These are phyloP conservation scores for Bathelium albidoporum DNA, from an alignment of 495 filamentous ascomycete species.

Conservation along the genomic window DNA sequence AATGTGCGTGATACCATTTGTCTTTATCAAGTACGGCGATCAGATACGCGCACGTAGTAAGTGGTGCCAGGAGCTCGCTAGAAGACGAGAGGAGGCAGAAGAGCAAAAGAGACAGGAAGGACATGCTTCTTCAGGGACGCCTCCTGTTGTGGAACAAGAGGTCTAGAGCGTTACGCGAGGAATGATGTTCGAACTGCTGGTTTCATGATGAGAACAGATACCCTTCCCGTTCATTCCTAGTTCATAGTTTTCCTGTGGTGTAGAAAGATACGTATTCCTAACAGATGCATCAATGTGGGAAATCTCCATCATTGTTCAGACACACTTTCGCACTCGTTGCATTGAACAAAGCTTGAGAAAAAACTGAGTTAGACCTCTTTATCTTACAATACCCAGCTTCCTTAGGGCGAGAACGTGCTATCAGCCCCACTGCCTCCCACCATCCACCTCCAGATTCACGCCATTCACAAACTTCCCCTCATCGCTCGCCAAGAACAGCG, in stretches of 20 bases:
- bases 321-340: no score
- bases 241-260: no score
- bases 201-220: background rate
- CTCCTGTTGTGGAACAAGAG: background rate
- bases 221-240: background rate
- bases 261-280: no score
- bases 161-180: background rate
- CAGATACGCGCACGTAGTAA: conserved; percentile 27
- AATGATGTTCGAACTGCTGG: background rate
- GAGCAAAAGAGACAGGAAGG: conserved; percentile 14
- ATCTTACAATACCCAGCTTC: conserved; percentile 1
- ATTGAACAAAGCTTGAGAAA: background rate
- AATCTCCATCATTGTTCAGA: background rate
- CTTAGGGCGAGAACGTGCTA: no score
- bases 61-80: conserved; percentile 33
- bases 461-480: conserved; percentile 27
- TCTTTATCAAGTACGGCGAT: conserved; percentile 30
- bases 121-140: background rate
- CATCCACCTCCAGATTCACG: conserved; percentile 24
- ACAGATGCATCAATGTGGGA: no score
- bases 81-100: conserved; percentile 23
- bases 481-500: conserved; percentile 25
- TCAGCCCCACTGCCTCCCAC: conserved; percentile 14
- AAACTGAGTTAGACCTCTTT: background rate
- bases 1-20: conserved; percentile 33